These are phyloP conservation scores for Pueraria montana DNA, from an alignment of 306 rosid genomes.

Conservation along the genomic window DNA sequence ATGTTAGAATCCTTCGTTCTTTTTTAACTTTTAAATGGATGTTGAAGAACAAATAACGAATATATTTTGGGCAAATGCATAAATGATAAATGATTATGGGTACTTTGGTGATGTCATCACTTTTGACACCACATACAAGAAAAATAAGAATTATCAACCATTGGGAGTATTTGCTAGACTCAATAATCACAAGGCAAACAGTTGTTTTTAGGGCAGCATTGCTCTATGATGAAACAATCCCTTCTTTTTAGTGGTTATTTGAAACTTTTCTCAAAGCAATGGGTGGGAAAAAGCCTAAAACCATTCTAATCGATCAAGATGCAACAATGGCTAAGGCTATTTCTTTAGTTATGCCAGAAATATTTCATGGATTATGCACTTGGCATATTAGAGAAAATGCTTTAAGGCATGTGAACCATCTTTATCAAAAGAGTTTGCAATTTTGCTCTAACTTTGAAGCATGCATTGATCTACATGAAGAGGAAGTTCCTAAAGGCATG, in stretches of 20 bases:
- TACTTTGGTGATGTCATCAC: background rate
- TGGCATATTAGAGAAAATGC: too few relatives aligned
- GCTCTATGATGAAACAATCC: background rate
- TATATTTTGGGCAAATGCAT: background rate
- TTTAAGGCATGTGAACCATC: too few relatives aligned
- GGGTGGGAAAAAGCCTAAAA: too few relatives aligned
- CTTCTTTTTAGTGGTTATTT: background rate
- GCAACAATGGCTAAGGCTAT: background rate
- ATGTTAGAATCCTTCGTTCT: too few relatives aligned
- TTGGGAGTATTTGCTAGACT: too few relatives aligned
- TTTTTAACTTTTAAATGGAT: too few relatives aligned
- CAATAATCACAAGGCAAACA: too few relatives aligned
- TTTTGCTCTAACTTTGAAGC: background rate
- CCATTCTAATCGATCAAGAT: background rate
- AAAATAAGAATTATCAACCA: too few relatives aligned
- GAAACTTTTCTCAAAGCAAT: background rate
- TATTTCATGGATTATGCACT: too few relatives aligned
- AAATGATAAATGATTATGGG: background rate
- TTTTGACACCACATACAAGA: too few relatives aligned
- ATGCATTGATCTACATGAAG: constrained; percentile 12
- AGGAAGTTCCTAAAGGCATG: background rate
- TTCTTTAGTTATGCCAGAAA: constrained; percentile 17
- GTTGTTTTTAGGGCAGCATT: background rate
- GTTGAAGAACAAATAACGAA: background rate
- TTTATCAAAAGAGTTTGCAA: too few relatives aligned